phyloP scores from a whole-genome alignment of 225 moss, liverwort and hornwort genomes.

The Antitrichia curtipendula region DNA sequence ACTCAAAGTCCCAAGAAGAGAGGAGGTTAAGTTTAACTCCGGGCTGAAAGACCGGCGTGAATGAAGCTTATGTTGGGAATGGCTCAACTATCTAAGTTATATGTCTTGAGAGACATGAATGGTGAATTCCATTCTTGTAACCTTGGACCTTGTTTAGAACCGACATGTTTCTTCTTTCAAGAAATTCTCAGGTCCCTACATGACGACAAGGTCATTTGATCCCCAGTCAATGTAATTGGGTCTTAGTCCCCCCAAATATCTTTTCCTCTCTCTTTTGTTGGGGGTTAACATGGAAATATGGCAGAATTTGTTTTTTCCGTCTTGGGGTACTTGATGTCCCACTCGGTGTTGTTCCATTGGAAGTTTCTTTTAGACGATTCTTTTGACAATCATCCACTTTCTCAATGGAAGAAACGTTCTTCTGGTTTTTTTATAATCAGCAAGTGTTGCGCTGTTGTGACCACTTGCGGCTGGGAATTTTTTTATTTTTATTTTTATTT shows the following conservation, averaged over 20 bases:
- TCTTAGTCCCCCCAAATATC: not conserved
- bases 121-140: not conserved
- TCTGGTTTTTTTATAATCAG: not conserved
- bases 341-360: not conserved
- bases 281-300: no score
- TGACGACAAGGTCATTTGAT: not conserved
- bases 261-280: no score
- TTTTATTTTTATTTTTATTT: no score
- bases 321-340: not conserved
- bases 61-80: not conserved
- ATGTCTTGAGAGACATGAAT: fast-evolving
- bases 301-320: no score
- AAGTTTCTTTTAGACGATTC: not conserved
- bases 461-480: not conserved
- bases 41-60: fast-evolving
- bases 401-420: not conserved
- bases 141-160: fast-evolving
- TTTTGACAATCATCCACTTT: not conserved
- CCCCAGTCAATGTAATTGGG: not conserved
- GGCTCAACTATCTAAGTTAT: no score
- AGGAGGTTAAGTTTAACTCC: fast-evolving
- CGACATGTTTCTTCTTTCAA: not conserved
- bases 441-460: not conserved
- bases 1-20: no score
- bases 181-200: not conserved